Evolutionary conservation across 331 rosid genomes (phyloP), one percentile per base, ranked within the genome.

Genomic region (Pyrus hybrid): DNA sequence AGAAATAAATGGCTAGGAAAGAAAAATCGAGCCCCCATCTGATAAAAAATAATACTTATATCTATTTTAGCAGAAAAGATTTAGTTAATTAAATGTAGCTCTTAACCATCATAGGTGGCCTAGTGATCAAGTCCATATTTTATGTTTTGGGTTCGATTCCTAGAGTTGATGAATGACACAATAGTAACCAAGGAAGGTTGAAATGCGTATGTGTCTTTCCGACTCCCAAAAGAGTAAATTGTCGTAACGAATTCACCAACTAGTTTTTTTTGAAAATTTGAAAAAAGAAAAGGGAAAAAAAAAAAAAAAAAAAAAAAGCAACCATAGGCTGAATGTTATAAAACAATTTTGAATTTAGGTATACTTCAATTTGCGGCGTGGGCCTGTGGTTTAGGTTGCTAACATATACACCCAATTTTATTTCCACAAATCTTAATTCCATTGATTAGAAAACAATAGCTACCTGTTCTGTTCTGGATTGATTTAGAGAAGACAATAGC

Each of bases 181-280:
- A 47, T 47, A 47, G 7, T 17, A 8, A 1, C 0, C 18, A 16
- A 2, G 3, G 0, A 1, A 47, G 20, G 1, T 5, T 47, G 20
- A 47, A 47, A 14, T 47, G 3, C 1, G 0, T 47, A 14, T 47
- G 3, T 47, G n/a, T 47, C 18, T 47, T 47, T 47, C 3, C 0
- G 3, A 0, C 54, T 6, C 3, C 0, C 1, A 17, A 0, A 47
- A 47, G 0, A 5, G 7, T 47, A 6, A 17, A 16, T 0, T 47
- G 3, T 0, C 1, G 0, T 47, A 3, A 0, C 0, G 3, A 47
- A 47, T 0, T 6, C 7, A 5, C 54, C 54, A 47, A 1, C 1
- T 47, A 0, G 3, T 5, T 37, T 37, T 35, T 37, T 37, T 9
- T 9, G 4, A 37, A 37, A 9, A 0, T 1, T 35, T 35, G 43